Percentiles rank a stretch among this genome's conserved stretches.
phyloP scores from a whole-genome alignment of 352 stramenopile genomes.

The Pythium brachiatum region DNA sequence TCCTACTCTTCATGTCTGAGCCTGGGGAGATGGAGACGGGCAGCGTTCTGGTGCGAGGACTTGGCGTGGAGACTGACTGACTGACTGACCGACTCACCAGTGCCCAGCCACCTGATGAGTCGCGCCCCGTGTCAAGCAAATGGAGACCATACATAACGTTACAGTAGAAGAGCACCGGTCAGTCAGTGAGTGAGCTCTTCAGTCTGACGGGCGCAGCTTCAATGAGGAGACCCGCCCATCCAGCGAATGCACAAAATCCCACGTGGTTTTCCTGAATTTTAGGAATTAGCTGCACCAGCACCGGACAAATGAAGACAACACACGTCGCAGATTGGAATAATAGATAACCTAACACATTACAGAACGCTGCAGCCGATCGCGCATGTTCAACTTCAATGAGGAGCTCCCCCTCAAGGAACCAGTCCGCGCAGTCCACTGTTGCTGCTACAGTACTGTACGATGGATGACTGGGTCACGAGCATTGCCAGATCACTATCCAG shows the following conservation, averaged over 20 bases:
- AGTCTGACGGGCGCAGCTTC: neutral
- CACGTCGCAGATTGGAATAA: neutral
- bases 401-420: neutral
- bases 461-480: too few relatives aligned
- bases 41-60: neutral
- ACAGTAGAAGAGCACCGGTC: neutral
- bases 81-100: slow-evolving; percentile 5
- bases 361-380: neutral
- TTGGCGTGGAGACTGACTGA: neutral
- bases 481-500: too few relatives aligned
- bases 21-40: neutral
- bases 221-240: neutral
- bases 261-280: neutral
- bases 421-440: neutral
- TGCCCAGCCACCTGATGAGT: slow-evolving; percentile 7
- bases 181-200: neutral
- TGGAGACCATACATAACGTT: neutral
- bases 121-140: neutral
- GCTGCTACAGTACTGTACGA: too few relatives aligned
- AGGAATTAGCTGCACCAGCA: neutral
- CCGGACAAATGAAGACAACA: neutral
- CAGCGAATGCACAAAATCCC: neutral
- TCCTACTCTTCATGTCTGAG: neutral
- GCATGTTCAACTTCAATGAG: slow-evolving; percentile 18
- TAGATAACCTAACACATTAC: neutral